Conservation (phyloP, 2,329 filamentous ascomycete genomes). For the Sporothrix variecibatus region DNA sequence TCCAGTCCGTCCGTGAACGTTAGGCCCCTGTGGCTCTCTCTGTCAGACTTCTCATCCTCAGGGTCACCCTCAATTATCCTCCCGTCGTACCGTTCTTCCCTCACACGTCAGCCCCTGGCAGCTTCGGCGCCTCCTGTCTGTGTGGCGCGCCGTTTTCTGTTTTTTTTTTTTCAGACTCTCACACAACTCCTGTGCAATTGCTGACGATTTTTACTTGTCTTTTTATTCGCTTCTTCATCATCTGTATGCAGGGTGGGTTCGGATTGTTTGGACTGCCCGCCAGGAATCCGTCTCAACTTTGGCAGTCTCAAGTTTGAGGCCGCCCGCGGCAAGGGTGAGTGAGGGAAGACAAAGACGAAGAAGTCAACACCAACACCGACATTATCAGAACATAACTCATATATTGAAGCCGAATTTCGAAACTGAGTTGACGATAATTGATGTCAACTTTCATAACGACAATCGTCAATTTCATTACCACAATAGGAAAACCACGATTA, state of each 20-base stretch:
- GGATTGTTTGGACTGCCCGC: constrained; percentile 11
- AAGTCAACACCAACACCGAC: background rate
- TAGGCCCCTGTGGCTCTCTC: background rate
- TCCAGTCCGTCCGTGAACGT: background rate
- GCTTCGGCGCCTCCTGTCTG: constrained; percentile 18
- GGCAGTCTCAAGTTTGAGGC: constrained; percentile 18
- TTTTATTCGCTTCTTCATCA: background rate
- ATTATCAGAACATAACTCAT: background rate
- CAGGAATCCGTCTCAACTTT: constrained; percentile 20
- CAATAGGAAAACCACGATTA: background rate
- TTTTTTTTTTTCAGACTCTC: background rate
- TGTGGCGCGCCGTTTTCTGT: constrained; percentile 14
- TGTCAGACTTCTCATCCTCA: background rate
- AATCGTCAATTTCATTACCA: background rate
- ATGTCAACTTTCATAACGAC: too few species aligned
- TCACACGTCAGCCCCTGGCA: constrained; percentile 1
- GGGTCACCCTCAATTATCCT: background rate
- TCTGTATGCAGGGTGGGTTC: background rate
- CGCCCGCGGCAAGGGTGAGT: constrained; percentile 6
- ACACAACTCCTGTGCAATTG: background rate
- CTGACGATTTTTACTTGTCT: background rate
- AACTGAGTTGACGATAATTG: background rate
- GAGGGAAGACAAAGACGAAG: background rate
- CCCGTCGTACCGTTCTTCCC: constrained; percentile 1
- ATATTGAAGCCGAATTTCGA: too few species aligned